Evolutionary conservation across 139 green algal species (phyloP).

Genomic region (Auxenochlorella protothecoides): DNA sequence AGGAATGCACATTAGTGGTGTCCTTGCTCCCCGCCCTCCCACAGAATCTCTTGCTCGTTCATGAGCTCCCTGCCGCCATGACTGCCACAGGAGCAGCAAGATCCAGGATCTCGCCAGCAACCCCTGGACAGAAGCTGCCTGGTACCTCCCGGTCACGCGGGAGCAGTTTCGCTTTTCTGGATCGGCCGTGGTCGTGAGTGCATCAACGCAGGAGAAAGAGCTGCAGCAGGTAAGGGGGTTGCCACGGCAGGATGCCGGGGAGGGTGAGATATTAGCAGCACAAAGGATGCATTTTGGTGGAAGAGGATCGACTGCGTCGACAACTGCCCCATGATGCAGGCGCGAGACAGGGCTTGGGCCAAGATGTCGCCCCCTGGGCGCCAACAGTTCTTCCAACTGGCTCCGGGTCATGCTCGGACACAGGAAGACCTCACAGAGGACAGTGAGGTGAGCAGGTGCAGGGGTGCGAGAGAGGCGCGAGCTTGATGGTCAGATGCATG

Average conservation of each 20-base stretch:
- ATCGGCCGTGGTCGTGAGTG: too few relatives aligned
- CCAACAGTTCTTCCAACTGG: constrained; percentile 32
- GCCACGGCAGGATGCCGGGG: too few relatives aligned
- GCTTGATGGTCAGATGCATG: constrained; percentile 10
- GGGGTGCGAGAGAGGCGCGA: neutral
- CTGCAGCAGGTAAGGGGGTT: constrained; percentile 20
- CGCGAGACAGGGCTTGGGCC: constrained; percentile 20
- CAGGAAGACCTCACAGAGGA: too few relatives aligned
- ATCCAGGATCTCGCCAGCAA: constrained; percentile 35
- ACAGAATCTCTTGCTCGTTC: neutral
- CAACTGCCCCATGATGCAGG: neutral
- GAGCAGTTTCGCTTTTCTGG: constrained; percentile 55
- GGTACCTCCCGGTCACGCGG: constrained; percentile 61
- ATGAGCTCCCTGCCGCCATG: neutral
- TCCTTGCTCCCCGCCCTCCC: neutral
- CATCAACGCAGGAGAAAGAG: constrained; percentile 4
- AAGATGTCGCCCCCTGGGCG: constrained; percentile 22
- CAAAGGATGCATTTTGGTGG: too few relatives aligned
- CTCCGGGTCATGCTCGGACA: neutral
- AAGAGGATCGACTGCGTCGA: too few relatives aligned
- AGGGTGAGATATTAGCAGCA: too few relatives aligned
- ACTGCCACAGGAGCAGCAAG: constrained; percentile 27
- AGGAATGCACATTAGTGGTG: neutral
- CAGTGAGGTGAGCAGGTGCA: too few relatives aligned
- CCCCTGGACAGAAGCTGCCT: constrained; percentile 49